phyloP scores from a whole-genome alignment of 371 early-diverging fungal species.

The Blastocladiella emersonii region DNA sequence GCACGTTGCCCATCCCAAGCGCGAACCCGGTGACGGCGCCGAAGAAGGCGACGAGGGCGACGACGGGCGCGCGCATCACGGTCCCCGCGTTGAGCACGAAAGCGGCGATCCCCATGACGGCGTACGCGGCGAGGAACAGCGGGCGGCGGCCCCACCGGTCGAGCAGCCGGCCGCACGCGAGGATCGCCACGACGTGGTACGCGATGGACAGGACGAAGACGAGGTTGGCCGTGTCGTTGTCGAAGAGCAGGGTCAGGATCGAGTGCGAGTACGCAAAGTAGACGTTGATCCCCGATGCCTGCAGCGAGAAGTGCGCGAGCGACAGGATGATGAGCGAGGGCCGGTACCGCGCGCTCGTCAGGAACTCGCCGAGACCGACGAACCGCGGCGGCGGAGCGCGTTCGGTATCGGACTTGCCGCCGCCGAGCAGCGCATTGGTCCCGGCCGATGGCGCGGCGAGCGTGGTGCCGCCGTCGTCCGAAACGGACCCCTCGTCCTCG shows the following conservation, averaged over 20 bases:
- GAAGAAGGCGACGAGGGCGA: neutral
- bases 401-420: too few species aligned
- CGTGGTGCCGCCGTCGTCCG: too few species aligned
- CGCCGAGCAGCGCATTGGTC: too few species aligned
- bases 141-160: neutral
- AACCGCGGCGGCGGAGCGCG: too few species aligned
- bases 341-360: neutral
- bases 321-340: neutral
- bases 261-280: neutral
- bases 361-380: neutral
- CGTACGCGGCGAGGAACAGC: neutral
- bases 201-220: neutral
- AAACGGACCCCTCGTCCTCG: too few species aligned
- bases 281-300: neutral
- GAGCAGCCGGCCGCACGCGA: neutral
- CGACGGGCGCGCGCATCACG: neutral
- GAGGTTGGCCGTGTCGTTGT: neutral
- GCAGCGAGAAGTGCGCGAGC: neutral
- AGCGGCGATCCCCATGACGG: constrained; percentile 1
- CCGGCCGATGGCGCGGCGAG: too few species aligned
- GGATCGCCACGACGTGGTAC: neutral
- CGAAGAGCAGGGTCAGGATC: constrained; percentile 2
- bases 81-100: neutral
- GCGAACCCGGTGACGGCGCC: constrained; percentile 3
- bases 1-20: constrained; percentile 1